Percentiles rank a stretch among this genome's conserved stretches.
Conservation (phyloP, 2,329 filamentous ascomycete species). For the Talaromyces rugulosus region DNA sequence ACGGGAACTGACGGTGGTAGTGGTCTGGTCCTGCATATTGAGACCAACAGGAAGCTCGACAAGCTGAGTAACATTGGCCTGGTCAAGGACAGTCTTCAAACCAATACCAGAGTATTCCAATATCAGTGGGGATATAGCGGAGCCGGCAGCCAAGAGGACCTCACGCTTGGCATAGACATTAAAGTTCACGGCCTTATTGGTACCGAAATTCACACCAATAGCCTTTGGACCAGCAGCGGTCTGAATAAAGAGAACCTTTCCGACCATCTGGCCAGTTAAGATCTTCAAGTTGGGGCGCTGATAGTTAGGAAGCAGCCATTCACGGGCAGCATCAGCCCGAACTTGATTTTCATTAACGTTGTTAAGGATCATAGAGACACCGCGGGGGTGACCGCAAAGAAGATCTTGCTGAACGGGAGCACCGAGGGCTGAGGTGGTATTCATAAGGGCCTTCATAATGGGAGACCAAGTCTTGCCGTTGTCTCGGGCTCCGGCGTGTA, state of each 20-base stretch:
- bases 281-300: constrained; percentile 14
- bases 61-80: constrained; percentile 15
- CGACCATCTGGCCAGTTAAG: constrained; percentile 23
- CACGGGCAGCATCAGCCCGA: constrained; percentile 25
- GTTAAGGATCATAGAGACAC: constrained; percentile 29
- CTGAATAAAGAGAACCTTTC: constrained; percentile 20
- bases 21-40: constrained; percentile 30
- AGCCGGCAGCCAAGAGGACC: constrained; percentile 26
- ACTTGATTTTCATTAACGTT: constrained; percentile 21
- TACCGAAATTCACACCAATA: constrained; percentile 24
- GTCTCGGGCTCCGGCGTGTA: constrained; percentile 21
- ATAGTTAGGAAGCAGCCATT: constrained; percentile 25
- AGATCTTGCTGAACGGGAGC: constrained; percentile 19
- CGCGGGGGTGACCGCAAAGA: constrained; percentile 23
- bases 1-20: constrained; percentile 17
- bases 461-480: constrained; percentile 18
- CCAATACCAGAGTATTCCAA: constrained; percentile 28
- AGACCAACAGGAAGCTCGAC: constrained; percentile 26
- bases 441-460: constrained; percentile 23
- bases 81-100: constrained; percentile 4
- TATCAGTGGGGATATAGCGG: constrained; percentile 22
- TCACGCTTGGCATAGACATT: constrained; percentile 21
- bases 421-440: constrained; percentile 9
- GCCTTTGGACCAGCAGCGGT: constrained; percentile 13
- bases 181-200: constrained; percentile 17